phyloP scores from a whole-genome alignment of 2,329 filamentous ascomycete genomes.

The Epichloe sibirici region DNA sequence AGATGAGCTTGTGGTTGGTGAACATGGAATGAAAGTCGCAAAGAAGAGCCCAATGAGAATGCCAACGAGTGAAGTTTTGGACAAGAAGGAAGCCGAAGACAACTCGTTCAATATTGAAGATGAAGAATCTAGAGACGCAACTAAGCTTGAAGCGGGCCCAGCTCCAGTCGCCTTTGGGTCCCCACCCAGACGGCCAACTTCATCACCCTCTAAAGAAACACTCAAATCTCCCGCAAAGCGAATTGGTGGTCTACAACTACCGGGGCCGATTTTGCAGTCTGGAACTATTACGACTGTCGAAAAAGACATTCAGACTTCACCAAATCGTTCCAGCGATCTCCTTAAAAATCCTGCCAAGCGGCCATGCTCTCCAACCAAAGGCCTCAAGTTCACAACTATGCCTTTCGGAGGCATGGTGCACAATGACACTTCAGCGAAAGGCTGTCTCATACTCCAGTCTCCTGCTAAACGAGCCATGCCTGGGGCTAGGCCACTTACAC shows the following conservation, averaged over 20 bases:
- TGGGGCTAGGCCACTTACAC: slow-evolving; percentile 21
- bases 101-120: slow-evolving; percentile 7
- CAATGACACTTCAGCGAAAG: slow-evolving; percentile 30
- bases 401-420: slow-evolving; percentile 15
- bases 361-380: slow-evolving; percentile 31
- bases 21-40: slow-evolving; percentile 14
- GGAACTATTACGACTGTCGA: slow-evolving; percentile 4
- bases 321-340: slow-evolving; percentile 25
- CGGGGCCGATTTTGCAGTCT: slow-evolving; percentile 21
- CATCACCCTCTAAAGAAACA: slow-evolving; percentile 41
- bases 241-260: slow-evolving; percentile 19
- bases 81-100: not conserved
- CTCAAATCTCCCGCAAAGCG: slow-evolving; percentile 44
- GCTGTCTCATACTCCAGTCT: slow-evolving; percentile 35
- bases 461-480: slow-evolving; percentile 35
- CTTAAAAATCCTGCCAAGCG: slow-evolving; percentile 41
- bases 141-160: slow-evolving; percentile 1
- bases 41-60: not conserved
- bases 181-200: slow-evolving; percentile 41
- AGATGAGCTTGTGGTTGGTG: slow-evolving; percentile 44
- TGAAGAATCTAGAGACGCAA: slow-evolving; percentile 4
- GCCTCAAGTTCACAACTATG: slow-evolving; percentile 16
- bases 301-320: slow-evolving; percentile 14
- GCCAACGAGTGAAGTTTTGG: slow-evolving; percentile 10
- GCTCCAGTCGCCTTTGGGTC: slow-evolving; percentile 28